Base-by-base conservation (phyloP, 345 rosid species). In the Punica granatum region DNA sequence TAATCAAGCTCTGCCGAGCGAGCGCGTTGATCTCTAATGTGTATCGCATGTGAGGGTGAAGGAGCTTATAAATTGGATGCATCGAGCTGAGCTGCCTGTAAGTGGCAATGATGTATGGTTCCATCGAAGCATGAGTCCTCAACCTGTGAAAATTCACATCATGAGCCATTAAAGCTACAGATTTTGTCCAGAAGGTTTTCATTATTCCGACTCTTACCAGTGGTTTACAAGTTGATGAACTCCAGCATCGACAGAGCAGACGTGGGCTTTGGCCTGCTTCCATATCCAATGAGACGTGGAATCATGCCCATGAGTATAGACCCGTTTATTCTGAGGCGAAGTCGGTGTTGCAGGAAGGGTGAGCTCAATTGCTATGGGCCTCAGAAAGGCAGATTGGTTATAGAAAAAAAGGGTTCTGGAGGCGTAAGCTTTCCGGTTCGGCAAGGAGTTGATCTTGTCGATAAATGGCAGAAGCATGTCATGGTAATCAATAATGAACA, bases 251-350 rank as follows among this genome's bases (percentile, higher is more conserved):
- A 84, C 85, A 31, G 94, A 84, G 76, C 87, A 80, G 66, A 90
- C 98, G 69, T 93, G 98, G 66, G 98, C 96, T 80, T 93, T 93
- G 25, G 98, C 96, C 69, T 83, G 84, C 72, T 93, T 93, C 98
- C 98, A 93, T 39, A 81, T 79, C 98, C 98, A 88, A 60, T 93
- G 90, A 33, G 85, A 70, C 15, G 97, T 93, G 33, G 94, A 96
- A 63, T 86, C 90, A 75, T 87, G 96, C 0, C 98, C 96, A 15
- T 88, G 92, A 33, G 81, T 80, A 61, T 81, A 85, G 71, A 89
- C 84, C 21, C 30, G 74, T 69, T 90, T 93, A 70, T 82, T 87
- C 64, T 71, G 42, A 7, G 77, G 82, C 8, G 80, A 77, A 32
- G 82, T 83, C 4, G 79, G 35, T 2, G 86, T 73, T 0, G 95